Percentiles rank a stretch among this genome's conserved stretches.
Conservation (phyloP, 2,329 filamentous ascomycete species). For the Cladosporium sphaerospermum region DNA sequence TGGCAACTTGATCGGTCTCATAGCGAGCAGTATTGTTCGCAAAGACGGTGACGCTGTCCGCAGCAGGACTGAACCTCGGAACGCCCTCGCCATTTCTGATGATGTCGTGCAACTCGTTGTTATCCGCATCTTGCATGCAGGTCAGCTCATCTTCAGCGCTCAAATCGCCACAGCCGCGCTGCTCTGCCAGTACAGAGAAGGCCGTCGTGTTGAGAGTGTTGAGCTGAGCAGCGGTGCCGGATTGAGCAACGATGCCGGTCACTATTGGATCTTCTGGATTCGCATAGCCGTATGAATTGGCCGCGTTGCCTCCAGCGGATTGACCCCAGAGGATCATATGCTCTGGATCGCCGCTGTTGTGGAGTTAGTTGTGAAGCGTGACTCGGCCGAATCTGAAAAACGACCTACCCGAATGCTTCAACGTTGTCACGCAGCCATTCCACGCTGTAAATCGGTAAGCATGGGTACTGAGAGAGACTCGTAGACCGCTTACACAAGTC, state of each 20-base stretch:
- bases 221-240: constrained; percentile 11
- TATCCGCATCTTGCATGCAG: constrained; percentile 4
- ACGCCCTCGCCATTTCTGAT: not conserved
- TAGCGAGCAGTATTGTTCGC: constrained; percentile 14
- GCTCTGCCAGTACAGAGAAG: constrained; percentile 1
- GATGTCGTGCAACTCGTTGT: not conserved
- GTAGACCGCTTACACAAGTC: constrained; percentile 10
- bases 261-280: constrained; percentile 16
- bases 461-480: not conserved
- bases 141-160: constrained; percentile 2
- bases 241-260: constrained; percentile 15
- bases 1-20: constrained; percentile 12
- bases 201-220: not conserved
- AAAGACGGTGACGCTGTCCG: constrained; percentile 15
- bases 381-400: too few species aligned
- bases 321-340: constrained; percentile 17
- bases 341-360: constrained; percentile 13
- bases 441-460: constrained; percentile 3
- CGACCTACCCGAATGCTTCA: constrained; percentile 13
- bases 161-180: not conserved
- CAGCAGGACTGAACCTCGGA: constrained; percentile 13
- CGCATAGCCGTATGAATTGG: constrained; percentile 15
- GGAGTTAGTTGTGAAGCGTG: not conserved
- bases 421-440: constrained; percentile 19
- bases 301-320: constrained; percentile 15